A percentile compares a stretch with the other conserved stretches of the same genome.
These are phyloP conservation scores for Blastocystis sp. DNA, from an alignment of 352 stramenopile species.

Conservation along the genomic window DNA sequence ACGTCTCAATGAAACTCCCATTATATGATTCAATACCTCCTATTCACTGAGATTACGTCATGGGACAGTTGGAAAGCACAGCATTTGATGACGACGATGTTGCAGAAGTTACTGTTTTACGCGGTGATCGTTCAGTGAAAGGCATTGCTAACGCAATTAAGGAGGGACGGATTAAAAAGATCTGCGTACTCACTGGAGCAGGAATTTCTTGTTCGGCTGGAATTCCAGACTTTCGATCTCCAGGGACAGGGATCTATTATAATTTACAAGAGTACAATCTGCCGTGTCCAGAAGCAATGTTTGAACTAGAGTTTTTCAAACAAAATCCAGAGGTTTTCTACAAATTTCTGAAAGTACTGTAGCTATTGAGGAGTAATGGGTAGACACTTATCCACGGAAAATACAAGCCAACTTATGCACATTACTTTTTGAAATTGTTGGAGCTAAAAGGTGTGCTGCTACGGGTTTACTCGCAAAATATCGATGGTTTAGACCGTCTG, in stretches of 20 bases:
- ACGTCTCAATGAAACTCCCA: not conserved
- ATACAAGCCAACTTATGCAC: constrained; percentile 80
- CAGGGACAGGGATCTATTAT: constrained; percentile 75
- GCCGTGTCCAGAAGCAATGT: constrained; percentile 89
- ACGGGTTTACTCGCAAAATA: constrained; percentile 92
- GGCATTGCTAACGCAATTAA: constrained; percentile 70
- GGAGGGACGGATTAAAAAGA: constrained; percentile 72
- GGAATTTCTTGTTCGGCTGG: constrained; percentile 87
- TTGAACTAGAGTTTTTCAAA: constrained; percentile 93
- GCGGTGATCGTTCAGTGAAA: not conserved
- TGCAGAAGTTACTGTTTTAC: not conserved
- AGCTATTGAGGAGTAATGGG: constrained; percentile 54
- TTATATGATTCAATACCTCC: not conserved
- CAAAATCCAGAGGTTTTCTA: constrained; percentile 90
- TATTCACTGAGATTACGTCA: not conserved
- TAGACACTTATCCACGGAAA: constrained; percentile 73
- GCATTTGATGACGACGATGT: constrained; percentile 13
- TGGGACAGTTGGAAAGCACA: constrained; percentile 42
- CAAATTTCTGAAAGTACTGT: constrained; percentile 76
- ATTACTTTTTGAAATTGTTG: constrained; percentile 85
- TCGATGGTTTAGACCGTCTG: constrained; percentile 86
- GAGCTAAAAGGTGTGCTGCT: constrained; percentile 82
- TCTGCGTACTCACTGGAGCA: constrained; percentile 81
- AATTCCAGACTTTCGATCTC: constrained; percentile 92
- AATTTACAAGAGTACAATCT: constrained; percentile 75